Base-by-base conservation (phyloP, 169 alveolate species). In the Plasmodium knowlesi region DNA sequence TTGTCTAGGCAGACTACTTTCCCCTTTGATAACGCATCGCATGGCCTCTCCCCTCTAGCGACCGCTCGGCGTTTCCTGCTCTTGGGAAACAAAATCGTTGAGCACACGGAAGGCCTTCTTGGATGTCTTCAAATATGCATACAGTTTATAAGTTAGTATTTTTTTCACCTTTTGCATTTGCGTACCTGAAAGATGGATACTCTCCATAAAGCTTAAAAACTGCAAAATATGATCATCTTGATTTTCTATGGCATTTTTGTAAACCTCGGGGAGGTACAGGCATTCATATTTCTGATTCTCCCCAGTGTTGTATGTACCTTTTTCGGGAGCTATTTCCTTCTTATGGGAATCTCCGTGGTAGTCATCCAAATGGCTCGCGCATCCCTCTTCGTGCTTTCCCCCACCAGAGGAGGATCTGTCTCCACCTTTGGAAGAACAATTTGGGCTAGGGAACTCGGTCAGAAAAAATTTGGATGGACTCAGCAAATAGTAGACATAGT, bases 251-350 rank as follows among this genome's bases (percentile, higher is more conserved):
- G 94, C 72, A 57, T 88, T 74, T 88, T 88, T 88, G 61, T 88
- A 88, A 53, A 88, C 94, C 53, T 88, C 94, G 3, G 94, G 94
- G 39, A 88, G 54, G 50, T 76, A 88, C 22, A 88, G 50, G 81
- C 94, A 88, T 22, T 30, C 83, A 88, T 88, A 88, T 16, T 54
- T 78, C 1, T 78, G 83, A 22, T 43, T 57, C n/a, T 32, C n/a
- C 3, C 32, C 46, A 16, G 79, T 37, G 39, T 88, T 73, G 79
- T 46, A 84, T 72, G 37, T 30, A 6, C 81, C 53, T 83, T 84
- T 22, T 72, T 9, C 76, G 76, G 76, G 76, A n/a, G 5, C 14
- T 5, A 28, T 0, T 67, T 50, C 25, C 61, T 50, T 50, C 61
- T 8, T 22, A 50, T 50, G 22, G 25, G 61, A 16, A 22, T 50